Evolutionary conservation across 139 green algal genomes (phyloP), one percentile per base, ranked within the genome.

Genomic region (Chlorokybus atmophyticus): DNA sequence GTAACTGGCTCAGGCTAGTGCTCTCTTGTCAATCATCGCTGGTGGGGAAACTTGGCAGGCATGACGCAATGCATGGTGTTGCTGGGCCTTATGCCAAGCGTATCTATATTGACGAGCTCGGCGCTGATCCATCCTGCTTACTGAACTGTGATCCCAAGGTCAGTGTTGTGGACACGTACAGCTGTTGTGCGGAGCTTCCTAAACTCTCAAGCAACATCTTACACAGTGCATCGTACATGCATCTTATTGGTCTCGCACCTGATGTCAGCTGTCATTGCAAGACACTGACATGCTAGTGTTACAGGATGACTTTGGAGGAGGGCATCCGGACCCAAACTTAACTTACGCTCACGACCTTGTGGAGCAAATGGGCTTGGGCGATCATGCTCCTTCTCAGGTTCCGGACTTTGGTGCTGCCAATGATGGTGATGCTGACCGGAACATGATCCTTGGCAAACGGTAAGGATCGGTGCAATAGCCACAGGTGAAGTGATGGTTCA

Each of bases 401-500:
- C 67, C 67, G 10, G 67, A 72, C 26, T 71, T 74, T 14, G 67
- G 67, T 3, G 69, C 69, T 17, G 69, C 69, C 3, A 62, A 30
- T 24, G 69, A 77, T 25, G 69, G 69, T 3, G 69, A 77, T 17
- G 69, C 67, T 5, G 69, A 77, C 49, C 52, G 68, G 31, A 78
- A 78, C 69, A 78, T 77, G 69, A 59, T 77, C 14, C 60, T 77
- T 7, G 69, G 69, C 41, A 79, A 70, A 26, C 52, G 50, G 59
- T 66, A 28, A 21, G 59, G n/a, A n/a, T n/a, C n/a, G n/a, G n/a
- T n/a, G n/a, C n/a, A n/a, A n/a, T n/a, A n/a, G n/a, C n/a, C n/a
- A n/a, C n/a, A n/a, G n/a, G n/a, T n/a, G n/a, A n/a, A n/a, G 21
- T n/a, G n/a, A n/a, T n/a, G n/a, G n/a, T n/a, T n/a, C n/a, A n/a